Conservation (phyloP, 2,329 filamentous ascomycete genomes). For the Xylariaceae sp. region DNA sequence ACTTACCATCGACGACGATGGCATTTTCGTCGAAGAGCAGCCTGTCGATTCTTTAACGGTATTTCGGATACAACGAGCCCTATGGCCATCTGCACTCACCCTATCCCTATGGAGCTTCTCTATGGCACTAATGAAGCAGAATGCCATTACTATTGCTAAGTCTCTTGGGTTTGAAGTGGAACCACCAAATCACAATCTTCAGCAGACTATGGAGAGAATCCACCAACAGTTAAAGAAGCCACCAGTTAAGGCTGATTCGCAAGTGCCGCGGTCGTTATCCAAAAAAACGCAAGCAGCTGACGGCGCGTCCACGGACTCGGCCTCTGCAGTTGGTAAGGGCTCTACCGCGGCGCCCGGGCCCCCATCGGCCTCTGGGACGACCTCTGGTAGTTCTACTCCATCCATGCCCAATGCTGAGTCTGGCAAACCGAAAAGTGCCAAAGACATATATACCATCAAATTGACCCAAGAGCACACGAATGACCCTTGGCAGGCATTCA, state of each 20-base stretch:
- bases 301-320: constrained; percentile 25
- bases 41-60: constrained; percentile 53
- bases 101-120: constrained; percentile 56
- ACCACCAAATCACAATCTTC: constrained; percentile 27
- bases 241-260: constrained; percentile 16
- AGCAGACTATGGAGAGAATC: constrained; percentile 38
- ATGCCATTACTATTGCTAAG: constrained; percentile 46
- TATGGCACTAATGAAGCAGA: constrained; percentile 50
- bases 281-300: constrained; percentile 24
- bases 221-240: constrained; percentile 32
- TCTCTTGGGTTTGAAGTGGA: constrained; percentile 48
- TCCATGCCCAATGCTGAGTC: constrained; percentile 15
- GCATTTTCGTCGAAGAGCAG: constrained; percentile 51
- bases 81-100: constrained; percentile 58
- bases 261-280: constrained; percentile 15
- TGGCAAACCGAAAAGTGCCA: constrained; percentile 21
- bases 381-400: constrained; percentile 17
- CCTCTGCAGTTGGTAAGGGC: constrained; percentile 25
- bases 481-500: constrained; percentile 39
- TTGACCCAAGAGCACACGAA: constrained; percentile 31
- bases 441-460: constrained; percentile 38
- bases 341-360: constrained; percentile 21
- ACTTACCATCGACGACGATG: constrained; percentile 50
- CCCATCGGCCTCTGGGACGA: constrained; percentile 16
- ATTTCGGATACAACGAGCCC: constrained; percentile 48